Evolutionary conservation across 257 asterid genomes (phyloP).

Genomic region (Jacaranda copaia): DNA sequence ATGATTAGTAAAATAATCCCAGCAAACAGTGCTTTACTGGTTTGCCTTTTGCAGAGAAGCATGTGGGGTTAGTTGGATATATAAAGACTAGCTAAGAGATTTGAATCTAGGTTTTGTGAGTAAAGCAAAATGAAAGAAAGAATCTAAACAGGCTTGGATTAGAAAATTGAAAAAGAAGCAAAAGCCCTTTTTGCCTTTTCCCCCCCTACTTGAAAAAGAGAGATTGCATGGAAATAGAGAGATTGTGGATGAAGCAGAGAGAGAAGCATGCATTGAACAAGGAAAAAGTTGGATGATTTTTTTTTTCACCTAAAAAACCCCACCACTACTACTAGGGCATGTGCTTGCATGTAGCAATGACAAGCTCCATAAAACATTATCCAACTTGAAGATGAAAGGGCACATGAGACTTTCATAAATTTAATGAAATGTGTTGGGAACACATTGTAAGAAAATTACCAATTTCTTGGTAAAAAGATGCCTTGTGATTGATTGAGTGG

Average conservation of each 20-base stretch:
- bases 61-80: constrained; percentile 51
- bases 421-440: constrained; percentile 29
- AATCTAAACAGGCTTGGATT: constrained; percentile 48
- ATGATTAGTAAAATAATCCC: constrained; percentile 32
- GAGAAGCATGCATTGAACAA: not conserved
- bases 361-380: constrained; percentile 35
- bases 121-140: constrained; percentile 38
- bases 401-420: constrained; percentile 41
- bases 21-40: constrained; percentile 35
- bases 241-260: constrained; percentile 31
- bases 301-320: constrained; percentile 45
- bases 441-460: constrained; percentile 27
- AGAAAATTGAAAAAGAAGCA: constrained; percentile 35
- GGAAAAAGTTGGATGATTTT: constrained; percentile 31
- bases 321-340: constrained; percentile 46
- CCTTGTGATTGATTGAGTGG: not conserved
- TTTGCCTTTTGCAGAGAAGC: constrained; percentile 43
- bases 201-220: constrained; percentile 27
- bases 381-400: constrained; percentile 47
- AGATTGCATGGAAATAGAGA: constrained; percentile 27
- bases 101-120: constrained; percentile 43
- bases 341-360: constrained; percentile 44
- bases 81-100: constrained; percentile 26
- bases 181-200: constrained; percentile 37
- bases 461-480: constrained; percentile 7